phyloP scores from a whole-genome alignment of 73 alveolate species.

The Symbiodinium natans region DNA sequence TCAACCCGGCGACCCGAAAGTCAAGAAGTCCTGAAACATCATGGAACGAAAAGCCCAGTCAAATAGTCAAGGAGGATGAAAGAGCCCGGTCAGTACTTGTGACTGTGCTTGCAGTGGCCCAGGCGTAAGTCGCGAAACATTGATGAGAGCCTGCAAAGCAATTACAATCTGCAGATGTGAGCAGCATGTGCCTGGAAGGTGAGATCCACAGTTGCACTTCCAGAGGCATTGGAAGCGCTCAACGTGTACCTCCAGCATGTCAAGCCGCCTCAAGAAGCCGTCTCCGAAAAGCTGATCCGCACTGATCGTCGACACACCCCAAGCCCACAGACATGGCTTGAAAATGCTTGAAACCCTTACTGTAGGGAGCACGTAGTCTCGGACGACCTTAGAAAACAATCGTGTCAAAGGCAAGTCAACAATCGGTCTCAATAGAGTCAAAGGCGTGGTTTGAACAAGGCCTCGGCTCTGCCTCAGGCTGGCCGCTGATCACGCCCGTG shows the following conservation, averaged over 20 bases:
- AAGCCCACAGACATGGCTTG: not conserved
- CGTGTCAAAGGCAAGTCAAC: no score
- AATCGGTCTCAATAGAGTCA: no score
- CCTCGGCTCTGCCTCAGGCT: slow-evolving; percentile 10
- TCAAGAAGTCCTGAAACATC: no score
- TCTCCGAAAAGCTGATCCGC: not conserved
- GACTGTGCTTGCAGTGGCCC: no score
- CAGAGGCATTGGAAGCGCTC: slow-evolving; percentile 51
- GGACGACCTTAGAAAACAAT: not conserved
- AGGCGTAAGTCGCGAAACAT: not conserved
- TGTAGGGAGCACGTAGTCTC: not conserved
- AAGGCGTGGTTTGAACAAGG: not conserved
- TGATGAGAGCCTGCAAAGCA: not conserved
- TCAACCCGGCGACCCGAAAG: not conserved
- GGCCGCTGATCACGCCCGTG: slow-evolving; percentile 43
- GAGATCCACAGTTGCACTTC: slow-evolving; percentile 5
- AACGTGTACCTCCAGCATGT: slow-evolving; percentile 13
- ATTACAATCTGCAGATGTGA: no score
- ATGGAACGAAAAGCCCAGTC: no score
- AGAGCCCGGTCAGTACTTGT: not conserved
- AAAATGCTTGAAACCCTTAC: no score
- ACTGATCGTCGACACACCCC: not conserved
- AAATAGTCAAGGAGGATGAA: no score
- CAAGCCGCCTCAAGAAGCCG: not conserved
- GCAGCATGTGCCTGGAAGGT: slow-evolving; percentile 64